Percentiles rank a stretch among this genome's conserved stretches.
These are phyloP conservation scores for Acer negundo DNA, from an alignment of 345 rosid genomes.

Conservation along the genomic window DNA sequence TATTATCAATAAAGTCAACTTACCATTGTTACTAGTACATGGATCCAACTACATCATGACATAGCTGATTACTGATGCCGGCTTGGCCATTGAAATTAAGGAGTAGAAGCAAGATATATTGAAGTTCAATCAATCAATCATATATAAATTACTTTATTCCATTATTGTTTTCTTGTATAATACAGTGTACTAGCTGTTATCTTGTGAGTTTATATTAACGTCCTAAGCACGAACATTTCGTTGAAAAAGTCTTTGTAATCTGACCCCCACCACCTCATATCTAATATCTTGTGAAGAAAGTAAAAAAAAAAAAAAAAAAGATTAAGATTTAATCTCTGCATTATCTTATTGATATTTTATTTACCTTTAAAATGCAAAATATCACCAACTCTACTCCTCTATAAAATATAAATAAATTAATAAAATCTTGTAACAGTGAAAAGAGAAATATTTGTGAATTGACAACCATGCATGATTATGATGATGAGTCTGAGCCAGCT, in stretches of 20 bases:
- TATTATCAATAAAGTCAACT: constrained; percentile 10
- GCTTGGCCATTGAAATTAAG: neutral
- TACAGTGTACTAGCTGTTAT: neutral
- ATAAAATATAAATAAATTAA: neutral
- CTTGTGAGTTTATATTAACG: neutral
- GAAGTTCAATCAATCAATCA: neutral
- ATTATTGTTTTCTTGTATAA: too few relatives aligned
- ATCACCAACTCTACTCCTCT: too few relatives aligned
- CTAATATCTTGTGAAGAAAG: too few relatives aligned
- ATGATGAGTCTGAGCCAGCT: neutral
- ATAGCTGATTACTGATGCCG: neutral
- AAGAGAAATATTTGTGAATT: neutral
- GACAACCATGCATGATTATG: neutral
- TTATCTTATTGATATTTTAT: too few relatives aligned
- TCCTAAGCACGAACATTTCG: neutral
- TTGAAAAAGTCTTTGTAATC: neutral
- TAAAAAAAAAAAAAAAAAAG: too few relatives aligned
- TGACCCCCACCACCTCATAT: too few relatives aligned
- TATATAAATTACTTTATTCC: too few relatives aligned
- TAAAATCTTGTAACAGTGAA: neutral
- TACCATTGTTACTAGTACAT: neutral
- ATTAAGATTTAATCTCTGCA: neutral
- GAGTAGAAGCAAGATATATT: neutral
- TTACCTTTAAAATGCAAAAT: too few relatives aligned
- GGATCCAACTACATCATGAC: neutral